Evolutionary conservation across 768 basidiomycete genomes (phyloP).

Genomic region (Lentinula raphanica): DNA sequence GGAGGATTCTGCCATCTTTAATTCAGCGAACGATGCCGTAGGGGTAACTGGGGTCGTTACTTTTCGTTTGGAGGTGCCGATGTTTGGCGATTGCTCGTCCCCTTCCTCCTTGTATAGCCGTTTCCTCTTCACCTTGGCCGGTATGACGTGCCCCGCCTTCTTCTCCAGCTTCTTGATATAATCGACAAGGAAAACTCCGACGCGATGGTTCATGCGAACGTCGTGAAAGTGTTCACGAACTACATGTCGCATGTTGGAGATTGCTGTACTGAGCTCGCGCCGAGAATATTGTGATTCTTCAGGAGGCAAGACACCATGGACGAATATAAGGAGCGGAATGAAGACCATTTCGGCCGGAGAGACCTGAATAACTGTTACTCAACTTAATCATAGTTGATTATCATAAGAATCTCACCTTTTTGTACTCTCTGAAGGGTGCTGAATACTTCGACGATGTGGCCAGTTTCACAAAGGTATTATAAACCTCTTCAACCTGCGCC

Average conservation of each 20-base stretch:
- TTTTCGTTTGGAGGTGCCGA: not conserved
- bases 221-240: not conserved
- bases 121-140: not conserved
- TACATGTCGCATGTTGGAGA: not conserved
- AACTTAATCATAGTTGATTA: too few relatives aligned
- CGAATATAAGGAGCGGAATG: constrained; percentile 3
- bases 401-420: not conserved
- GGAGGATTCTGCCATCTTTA: not conserved
- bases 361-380: not conserved
- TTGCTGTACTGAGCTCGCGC: not conserved
- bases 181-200: not conserved
- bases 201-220: constrained; percentile 2
- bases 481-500: not conserved
- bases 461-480: not conserved
- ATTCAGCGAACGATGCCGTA: not conserved
- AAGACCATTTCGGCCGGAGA: constrained; percentile 4
- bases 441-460: not conserved
- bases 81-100: not conserved
- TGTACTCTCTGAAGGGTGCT: not conserved
- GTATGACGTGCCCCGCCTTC: not conserved
- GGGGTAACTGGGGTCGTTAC: not conserved
- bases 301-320: not conserved
- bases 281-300: not conserved
- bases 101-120: not conserved
- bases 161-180: not conserved